Evolutionary conservation across 345 rosid genomes (phyloP), one percentile per base, ranked within the genome.

Genomic region (Hibiscus mutabilis): DNA sequence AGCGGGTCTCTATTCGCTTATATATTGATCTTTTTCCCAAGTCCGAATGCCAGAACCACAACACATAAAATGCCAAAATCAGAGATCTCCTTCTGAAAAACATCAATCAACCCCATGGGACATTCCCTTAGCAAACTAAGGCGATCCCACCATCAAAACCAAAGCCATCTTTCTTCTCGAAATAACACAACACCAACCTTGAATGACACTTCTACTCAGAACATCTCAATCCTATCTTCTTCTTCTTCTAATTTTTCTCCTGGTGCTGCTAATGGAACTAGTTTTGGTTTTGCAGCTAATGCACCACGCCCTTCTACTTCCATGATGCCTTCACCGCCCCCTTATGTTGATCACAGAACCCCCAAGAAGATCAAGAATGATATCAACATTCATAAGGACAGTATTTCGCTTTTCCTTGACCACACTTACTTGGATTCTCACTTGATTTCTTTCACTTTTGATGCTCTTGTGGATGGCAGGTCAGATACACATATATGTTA

Each of bases 401-500:
- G 77, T 25, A 67, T 85, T 9, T 74, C 53, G 69, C 63, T 85
- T 56, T 66, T 42, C 24, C n/a, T 74, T 21, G 86, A 85, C 57
- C 82, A 79, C 63, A 70, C 62, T 46, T 77, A 77, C 58, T 51
- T 66, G 70, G 85, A 72, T 33, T 71, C 68, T 31, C 57, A 73
- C 70, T 63, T 85, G 80, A 79, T 83, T 35, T 78, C 83, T 64
- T 85, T 85, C 83, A 77, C 82, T 60, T 85, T 83, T 49, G 85
- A 85, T 81, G 86, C 89, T 60, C 66, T 74, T 69, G 82, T 83
- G 33, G 84, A 79, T 67, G 86, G 88, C 61, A 78, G 85, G 89
- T 59, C 16, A 58, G 61, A n/a, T n/a, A n/a, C n/a, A n/a, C n/a
- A n/a, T n/a, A n/a, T n/a, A n/a, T n/a, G n/a, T n/a, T n/a, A n/a